These are phyloP conservation scores for Salvia sclarea DNA, from an alignment of 305 asterid species.

Conservation along the genomic window DNA sequence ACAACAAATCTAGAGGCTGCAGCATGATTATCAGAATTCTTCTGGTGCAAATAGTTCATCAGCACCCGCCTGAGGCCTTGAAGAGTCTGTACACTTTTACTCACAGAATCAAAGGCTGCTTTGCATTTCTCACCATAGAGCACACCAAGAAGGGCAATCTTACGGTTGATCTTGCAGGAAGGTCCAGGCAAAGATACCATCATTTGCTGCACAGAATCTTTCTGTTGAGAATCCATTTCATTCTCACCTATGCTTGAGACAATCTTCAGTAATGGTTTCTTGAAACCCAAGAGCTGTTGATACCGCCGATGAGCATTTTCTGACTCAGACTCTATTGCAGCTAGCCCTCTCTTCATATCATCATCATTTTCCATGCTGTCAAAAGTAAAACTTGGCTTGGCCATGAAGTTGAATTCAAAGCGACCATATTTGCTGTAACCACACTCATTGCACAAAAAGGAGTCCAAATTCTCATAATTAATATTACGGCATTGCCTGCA, in stretches of 20 bases:
- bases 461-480: slow-evolving; percentile 97
- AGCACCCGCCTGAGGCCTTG: slow-evolving; percentile 96
- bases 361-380: slow-evolving; percentile 99
- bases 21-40: slow-evolving; percentile 72
- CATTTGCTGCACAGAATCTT: slow-evolving; percentile 99
- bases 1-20: slow-evolving; percentile 87
- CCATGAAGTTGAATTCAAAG: slow-evolving; percentile 97
- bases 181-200: slow-evolving; percentile 99
- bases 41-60: slow-evolving; percentile 94
- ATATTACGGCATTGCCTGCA: slow-evolving; percentile 99
- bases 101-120: slow-evolving; percentile 99
- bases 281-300: slow-evolving; percentile 99
- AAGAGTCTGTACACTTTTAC: slow-evolving; percentile 99
- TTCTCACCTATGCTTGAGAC: slow-evolving; percentile 98
- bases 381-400: slow-evolving; percentile 96
- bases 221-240: slow-evolving; percentile 99
- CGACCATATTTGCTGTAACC: slow-evolving; percentile 99
- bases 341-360: slow-evolving; percentile 94
- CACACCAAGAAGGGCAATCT: slow-evolving; percentile 99
- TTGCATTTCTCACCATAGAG: slow-evolving; percentile 99
- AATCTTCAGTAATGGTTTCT: slow-evolving; percentile 94
- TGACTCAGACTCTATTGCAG: slow-evolving; percentile 97
- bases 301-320: slow-evolving; percentile 98
- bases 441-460: slow-evolving; percentile 97
- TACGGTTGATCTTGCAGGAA: slow-evolving; percentile 97